Percentiles rank a stretch among this genome's conserved stretches.
Conservation (phyloP, 345 rosid species). For the Erodium maritimum region DNA sequence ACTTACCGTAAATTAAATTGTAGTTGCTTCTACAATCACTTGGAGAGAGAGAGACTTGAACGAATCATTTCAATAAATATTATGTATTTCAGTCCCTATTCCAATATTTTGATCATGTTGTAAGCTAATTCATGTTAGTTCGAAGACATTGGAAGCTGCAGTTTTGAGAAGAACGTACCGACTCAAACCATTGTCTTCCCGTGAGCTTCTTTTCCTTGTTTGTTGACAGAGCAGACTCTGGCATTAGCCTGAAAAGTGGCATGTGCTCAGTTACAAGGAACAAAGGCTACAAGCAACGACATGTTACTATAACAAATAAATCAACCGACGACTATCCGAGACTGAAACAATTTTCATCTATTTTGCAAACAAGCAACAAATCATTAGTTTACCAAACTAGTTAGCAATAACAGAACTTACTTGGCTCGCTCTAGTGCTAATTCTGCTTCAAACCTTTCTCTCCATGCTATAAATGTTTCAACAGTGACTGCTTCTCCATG, state of each 20-base stretch:
- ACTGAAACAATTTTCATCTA: neutral
- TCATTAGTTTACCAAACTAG: neutral
- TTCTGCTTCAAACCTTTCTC: constrained; percentile 96
- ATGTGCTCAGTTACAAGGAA: neutral
- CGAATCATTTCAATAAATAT: neutral
- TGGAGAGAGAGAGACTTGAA: constrained; percentile 2
- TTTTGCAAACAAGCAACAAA: neutral
- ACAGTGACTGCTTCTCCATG: constrained; percentile 97
- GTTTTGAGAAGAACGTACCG: constrained; percentile 51
- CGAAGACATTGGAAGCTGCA: constrained; percentile 31
- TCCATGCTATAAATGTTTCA: constrained; percentile 89
- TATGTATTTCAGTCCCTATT: too few species aligned
- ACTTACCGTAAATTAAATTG: neutral
- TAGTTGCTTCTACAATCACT: neutral
- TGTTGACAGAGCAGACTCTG: constrained; percentile 67
- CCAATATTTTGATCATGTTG: neutral
- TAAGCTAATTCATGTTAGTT: neutral
- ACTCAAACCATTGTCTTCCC: constrained; percentile 96
- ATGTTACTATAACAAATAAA: too few species aligned
- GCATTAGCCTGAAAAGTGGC: constrained; percentile 56
- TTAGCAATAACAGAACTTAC: constrained; percentile 34
- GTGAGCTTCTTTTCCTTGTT: constrained; percentile 77
- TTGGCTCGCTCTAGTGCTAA: constrained; percentile 94
- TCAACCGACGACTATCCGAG: neutral
- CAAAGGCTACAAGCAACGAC: neutral